Base-by-base conservation (phyloP, 345 rosid species). In the Euphorbia lathyris region DNA sequence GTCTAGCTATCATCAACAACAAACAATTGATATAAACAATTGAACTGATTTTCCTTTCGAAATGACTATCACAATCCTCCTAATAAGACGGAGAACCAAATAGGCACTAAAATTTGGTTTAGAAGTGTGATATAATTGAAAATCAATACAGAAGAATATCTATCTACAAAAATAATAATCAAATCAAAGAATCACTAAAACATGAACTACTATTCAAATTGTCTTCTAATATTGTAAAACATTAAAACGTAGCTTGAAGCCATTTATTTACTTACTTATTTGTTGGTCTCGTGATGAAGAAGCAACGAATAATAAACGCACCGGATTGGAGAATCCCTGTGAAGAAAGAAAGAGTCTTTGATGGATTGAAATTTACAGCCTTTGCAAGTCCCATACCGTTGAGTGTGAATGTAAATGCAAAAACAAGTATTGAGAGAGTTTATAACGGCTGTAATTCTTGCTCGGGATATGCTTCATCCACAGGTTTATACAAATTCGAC, bases 391-490 rank as follows among this genome's bases (percentile, higher is more conserved):
- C 19, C 5, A 7, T 14, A 57, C 14, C 56, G 43, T 22, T 26
- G 29, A 3, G 14, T n/a, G 19, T 36, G 48, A 30, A 71, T 65
- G 59, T 45, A 13, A 53, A 45, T 45, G 53, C 61, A 20, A 56
- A 22, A 26, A 6, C 43, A 60, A n/a, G 22, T 14, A 10, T 12
- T 9, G 17, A 43, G 51, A 12, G 2, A 29, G 55, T 42, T 59
- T 62, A 58, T 1, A 69, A 23, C 14, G 74, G 70, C 70, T 75
- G 70, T 20, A 75, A 36, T 65, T 75, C 74, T 70, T 75, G 78
- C 74, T 75, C 71, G 10, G 70, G 45, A 58, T 9, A 42, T 56
- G 53, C 60, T 5, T 45, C 56, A 65, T 69, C 20, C 4, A 64
- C 71, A 58, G 74, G 78, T 69, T 58, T 75, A 58, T 69, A 75